Evolutionary conservation across 2,329 filamentous ascomycete species (phyloP).

Genomic region (Gremmenia infestans): DNA sequence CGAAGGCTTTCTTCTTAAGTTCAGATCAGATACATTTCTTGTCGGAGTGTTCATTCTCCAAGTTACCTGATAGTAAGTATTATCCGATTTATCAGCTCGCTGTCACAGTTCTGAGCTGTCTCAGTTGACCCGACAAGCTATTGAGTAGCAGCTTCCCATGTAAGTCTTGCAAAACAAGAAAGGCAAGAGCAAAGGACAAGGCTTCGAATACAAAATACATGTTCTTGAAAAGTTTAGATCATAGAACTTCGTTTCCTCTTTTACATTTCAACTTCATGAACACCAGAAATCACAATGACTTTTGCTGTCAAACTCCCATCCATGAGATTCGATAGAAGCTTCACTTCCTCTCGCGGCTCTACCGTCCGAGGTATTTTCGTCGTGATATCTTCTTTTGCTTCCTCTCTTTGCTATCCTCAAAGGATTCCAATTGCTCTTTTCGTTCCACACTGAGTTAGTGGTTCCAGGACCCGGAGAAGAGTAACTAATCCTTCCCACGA

Average conservation of each 20-base stretch:
- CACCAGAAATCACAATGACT: neutral
- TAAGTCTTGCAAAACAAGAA: no score
- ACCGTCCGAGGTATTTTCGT: neutral
- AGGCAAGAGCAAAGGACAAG: neutral
- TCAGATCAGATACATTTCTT: no score
- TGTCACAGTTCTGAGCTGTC: no score
- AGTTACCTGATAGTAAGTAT: no score
- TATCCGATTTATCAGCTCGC: no score
- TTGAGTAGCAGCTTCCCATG: no score
- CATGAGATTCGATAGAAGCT: neutral
- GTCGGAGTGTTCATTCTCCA: no score
- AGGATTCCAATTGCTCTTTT: neutral
- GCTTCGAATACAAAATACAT: neutral
- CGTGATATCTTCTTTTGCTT: neutral
- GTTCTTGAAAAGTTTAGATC: neutral
- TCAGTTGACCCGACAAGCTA: no score
- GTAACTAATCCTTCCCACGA: constrained; percentile 2
- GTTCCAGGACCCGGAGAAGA: constrained; percentile 11
- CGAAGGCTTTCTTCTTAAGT: no score
- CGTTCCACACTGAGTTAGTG: neutral
- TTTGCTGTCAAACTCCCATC: neutral
- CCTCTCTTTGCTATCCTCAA: neutral
- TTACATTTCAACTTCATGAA: neutral
- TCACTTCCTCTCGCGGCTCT: neutral
- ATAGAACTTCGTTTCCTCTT: neutral